Evolutionary conservation across 73 alveolate genomes (phyloP).

Genomic region (Stentor coeruleus): DNA sequence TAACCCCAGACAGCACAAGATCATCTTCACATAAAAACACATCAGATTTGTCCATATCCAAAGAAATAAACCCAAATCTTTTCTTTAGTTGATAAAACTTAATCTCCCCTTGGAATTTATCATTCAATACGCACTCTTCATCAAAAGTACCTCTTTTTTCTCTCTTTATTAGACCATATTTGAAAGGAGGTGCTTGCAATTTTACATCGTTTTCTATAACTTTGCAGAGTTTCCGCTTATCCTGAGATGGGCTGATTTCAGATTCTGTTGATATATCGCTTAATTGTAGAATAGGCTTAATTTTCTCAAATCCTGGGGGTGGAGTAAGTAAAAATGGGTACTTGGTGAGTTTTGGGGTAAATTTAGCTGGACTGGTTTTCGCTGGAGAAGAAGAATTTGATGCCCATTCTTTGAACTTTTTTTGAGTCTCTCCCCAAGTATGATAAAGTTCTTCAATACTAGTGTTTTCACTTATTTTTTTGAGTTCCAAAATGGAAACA

Average conservation of each 20-base stretch:
- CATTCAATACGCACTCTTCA: neutral
- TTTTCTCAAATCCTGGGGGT: neutral
- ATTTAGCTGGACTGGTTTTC: too few species aligned
- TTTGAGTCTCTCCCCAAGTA: neutral
- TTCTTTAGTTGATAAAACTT: conserved; percentile 28
- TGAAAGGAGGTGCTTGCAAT: conserved; percentile 23
- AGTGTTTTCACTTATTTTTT: neutral
- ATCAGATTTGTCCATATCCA: conserved; percentile 19
- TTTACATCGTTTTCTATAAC: neutral
- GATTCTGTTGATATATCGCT: neutral
- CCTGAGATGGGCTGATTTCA: neutral
- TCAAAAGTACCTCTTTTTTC: conserved; percentile 18
- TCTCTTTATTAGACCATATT: neutral
- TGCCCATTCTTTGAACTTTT: neutral
- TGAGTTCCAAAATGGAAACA: neutral
- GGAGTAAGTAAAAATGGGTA: neutral
- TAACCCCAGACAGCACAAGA: conserved; percentile 11
- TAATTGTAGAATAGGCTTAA: neutral
- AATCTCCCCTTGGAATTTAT: neutral
- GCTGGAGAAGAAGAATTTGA: neutral
- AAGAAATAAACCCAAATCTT: conserved; percentile 27
- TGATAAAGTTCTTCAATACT: neutral
- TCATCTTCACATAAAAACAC: conserved; percentile 33
- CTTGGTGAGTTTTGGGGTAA: too few species aligned
- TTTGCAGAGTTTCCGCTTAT: neutral